These are phyloP conservation scores for Trametes cubensis DNA, from an alignment of 768 basidiomycete species.

Conservation along the genomic window DNA sequence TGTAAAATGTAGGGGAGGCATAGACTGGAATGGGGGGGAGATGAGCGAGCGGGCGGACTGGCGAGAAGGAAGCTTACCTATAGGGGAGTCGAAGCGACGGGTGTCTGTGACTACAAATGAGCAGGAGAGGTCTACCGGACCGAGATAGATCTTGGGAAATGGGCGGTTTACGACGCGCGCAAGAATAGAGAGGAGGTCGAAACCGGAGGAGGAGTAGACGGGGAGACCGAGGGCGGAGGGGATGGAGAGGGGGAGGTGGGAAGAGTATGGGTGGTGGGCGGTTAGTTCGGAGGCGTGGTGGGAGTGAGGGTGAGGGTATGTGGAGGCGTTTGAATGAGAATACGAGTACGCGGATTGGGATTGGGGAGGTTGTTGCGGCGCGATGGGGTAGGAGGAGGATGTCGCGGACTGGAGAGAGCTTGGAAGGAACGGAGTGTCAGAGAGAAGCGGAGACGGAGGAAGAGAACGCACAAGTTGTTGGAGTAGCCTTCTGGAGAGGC, in stretches of 20 bases:
- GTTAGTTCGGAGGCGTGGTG: not conserved
- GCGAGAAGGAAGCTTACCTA: constrained; percentile 36
- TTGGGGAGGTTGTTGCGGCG: not conserved
- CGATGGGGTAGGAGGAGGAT: not conserved
- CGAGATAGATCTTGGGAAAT: constrained; percentile 74
- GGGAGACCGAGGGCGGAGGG: constrained; percentile 44
- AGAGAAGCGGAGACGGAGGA: not conserved
- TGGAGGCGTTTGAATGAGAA: not conserved
- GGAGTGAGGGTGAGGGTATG: constrained; percentile 5
- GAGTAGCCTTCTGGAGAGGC: constrained; percentile 34
- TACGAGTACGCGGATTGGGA: constrained; percentile 6
- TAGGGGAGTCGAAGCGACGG: constrained; percentile 77
- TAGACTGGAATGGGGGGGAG: constrained; percentile 53
- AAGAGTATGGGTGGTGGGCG: not conserved
- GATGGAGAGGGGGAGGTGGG: constrained; percentile 25
- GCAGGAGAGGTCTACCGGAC: constrained; percentile 91
- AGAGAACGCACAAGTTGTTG: constrained; percentile 21
- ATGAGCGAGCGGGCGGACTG: constrained; percentile 1
- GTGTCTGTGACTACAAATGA: constrained; percentile 92
- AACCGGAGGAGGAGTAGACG: constrained; percentile 89
- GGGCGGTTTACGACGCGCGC: constrained; percentile 74
- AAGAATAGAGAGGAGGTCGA: constrained; percentile 84
- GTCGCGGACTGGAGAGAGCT: constrained; percentile 4
- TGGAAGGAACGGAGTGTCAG: not conserved
- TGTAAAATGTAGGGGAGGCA: constrained; percentile 81